Conservation (phyloP, 2,329 filamentous ascomycete genomes). For the Claviceps capensis region DNA sequence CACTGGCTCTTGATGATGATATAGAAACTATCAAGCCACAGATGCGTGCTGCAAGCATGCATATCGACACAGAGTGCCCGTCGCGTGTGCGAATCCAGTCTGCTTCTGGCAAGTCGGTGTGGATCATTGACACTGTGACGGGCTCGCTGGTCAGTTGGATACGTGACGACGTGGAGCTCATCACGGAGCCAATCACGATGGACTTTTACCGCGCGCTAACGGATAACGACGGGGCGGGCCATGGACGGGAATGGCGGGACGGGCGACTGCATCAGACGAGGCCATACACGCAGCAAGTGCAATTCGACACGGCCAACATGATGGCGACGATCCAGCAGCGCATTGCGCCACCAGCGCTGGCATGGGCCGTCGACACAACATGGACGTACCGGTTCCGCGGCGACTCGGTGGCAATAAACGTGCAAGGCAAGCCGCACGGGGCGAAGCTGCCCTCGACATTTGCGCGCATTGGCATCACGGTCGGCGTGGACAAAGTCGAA, state of each 20-base stretch:
- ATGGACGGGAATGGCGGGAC: constrained; percentile 44
- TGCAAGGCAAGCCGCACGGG: constrained; percentile 34
- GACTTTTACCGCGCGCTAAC: constrained; percentile 52
- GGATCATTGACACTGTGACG: constrained; percentile 29
- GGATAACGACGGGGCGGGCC: constrained; percentile 47
- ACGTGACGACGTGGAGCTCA: constrained; percentile 22
- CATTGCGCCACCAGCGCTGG: constrained; percentile 48
- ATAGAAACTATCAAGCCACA: constrained; percentile 8
- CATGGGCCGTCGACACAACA: constrained; percentile 40
- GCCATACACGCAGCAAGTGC: constrained; percentile 24
- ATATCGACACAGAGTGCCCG: constrained; percentile 4
- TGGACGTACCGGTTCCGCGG: constrained; percentile 42
- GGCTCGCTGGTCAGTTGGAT: constrained; percentile 30
- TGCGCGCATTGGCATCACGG: constrained; percentile 48
- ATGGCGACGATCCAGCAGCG: constrained; percentile 35
- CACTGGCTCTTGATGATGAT: constrained; percentile 15
- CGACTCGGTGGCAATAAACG: constrained; percentile 33
- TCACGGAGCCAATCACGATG: constrained; percentile 31
- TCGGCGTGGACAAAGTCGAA: constrained; percentile 24
- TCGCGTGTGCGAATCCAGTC: constrained; percentile 20
- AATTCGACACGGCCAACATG: constrained; percentile 18
- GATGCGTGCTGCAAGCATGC: constrained; percentile 12
- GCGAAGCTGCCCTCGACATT: constrained; percentile 39
- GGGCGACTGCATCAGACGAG: constrained; percentile 31
- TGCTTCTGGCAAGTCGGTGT: constrained; percentile 21